Conservation (phyloP, 768 basidiomycete species). For the Lactifluus subvellereus region DNA sequence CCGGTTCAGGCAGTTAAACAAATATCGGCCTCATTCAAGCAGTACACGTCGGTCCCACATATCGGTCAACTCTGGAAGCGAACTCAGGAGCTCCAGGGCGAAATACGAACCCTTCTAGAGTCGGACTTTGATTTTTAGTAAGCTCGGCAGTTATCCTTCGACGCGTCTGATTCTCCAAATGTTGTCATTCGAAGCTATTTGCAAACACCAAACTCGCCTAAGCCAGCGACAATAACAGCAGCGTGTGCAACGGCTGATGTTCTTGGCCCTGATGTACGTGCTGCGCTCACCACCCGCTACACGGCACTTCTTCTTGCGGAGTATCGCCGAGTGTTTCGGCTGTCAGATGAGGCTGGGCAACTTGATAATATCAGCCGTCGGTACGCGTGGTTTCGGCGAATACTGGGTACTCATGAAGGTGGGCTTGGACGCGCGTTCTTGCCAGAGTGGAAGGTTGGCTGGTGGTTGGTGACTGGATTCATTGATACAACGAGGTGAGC, state of each 20-base stretch:
- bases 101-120: slow-evolving; percentile 74
- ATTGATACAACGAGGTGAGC: slow-evolving; percentile 82
- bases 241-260: slow-evolving; percentile 89
- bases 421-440: slow-evolving; percentile 85
- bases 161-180: neutral
- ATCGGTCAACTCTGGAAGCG: slow-evolving; percentile 75
- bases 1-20: slow-evolving; percentile 74
- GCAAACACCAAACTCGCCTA: slow-evolving; percentile 54
- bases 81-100: slow-evolving; percentile 78
- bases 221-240: slow-evolving; percentile 61
- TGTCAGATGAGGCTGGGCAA: slow-evolving; percentile 92
- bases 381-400: slow-evolving; percentile 90
- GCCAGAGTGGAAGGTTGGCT: slow-evolving; percentile 76
- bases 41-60: slow-evolving; percentile 67
- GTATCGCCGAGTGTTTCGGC: slow-evolving; percentile 91
- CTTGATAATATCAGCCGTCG: slow-evolving; percentile 90
- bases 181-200: slow-evolving; percentile 52
- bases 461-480: slow-evolving; percentile 78
- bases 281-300: slow-evolving; percentile 80
- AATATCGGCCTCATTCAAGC: slow-evolving; percentile 73
- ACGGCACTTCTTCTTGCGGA: slow-evolving; percentile 88
- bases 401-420: slow-evolving; percentile 80
- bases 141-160: slow-evolving; percentile 31
- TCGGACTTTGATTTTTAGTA: slow-evolving; percentile 91
- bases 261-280: slow-evolving; percentile 77